phyloP scores from a whole-genome alignment of 148 eudicot genomes.

The Persicaria tinctoria region DNA sequence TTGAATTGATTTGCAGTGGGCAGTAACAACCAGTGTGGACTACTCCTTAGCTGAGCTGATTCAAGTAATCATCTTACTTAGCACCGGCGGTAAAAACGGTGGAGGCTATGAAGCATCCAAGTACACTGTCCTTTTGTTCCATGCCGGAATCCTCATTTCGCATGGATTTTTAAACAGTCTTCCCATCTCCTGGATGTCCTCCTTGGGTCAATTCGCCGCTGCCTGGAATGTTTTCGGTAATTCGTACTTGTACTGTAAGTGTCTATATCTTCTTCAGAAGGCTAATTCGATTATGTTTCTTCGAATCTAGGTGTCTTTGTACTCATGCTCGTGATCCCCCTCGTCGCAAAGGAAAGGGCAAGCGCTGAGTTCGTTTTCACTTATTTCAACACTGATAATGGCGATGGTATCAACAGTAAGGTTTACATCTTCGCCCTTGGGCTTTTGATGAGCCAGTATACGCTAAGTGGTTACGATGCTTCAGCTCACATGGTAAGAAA shows the following conservation, averaged over 20 bases:
- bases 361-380: too few relatives aligned
- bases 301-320: conserved; percentile 61
- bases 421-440: conserved; percentile 74
- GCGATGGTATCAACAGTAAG: conserved; percentile 48
- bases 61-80: conserved; percentile 76
- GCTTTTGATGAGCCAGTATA: conserved; percentile 91
- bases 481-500: conserved; percentile 55
- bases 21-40: conserved; percentile 78
- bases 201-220: conserved; percentile 80
- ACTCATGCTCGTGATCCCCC: conserved; percentile 81
- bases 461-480: conserved; percentile 79
- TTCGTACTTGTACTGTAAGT: too few relatives aligned
- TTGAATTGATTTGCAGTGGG: conserved; percentile 68
- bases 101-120: conserved; percentile 38
- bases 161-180: conserved; percentile 81
- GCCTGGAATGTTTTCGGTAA: conserved; percentile 17
- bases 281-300: too few relatives aligned
- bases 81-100: conserved; percentile 60
- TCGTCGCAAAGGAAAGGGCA: conserved; percentile 35
- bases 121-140: conserved; percentile 58
- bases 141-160: conserved; percentile 57
- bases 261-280: too few relatives aligned
- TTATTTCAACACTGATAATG: conserved; percentile 63
- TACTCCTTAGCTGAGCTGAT: conserved; percentile 82
- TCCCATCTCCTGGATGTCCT: conserved; percentile 67